These are phyloP conservation scores for Neckera pumila DNA, from an alignment of 225 moss, liverwort and hornwort species.

Conservation along the genomic window DNA sequence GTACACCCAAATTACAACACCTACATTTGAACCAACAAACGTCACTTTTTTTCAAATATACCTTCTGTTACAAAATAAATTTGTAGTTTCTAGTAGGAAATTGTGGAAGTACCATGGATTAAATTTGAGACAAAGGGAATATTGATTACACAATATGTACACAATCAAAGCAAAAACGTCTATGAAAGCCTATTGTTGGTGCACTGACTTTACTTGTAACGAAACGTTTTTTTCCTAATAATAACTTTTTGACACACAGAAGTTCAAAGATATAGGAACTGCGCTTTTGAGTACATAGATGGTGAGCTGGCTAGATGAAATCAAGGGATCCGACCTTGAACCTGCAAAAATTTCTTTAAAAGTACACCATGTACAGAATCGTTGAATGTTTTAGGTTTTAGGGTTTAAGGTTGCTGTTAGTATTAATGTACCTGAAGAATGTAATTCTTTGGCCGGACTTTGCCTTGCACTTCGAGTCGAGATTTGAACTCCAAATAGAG, in stretches of 20 bases:
- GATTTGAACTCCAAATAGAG: slow-evolving; percentile 35
- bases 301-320: not conserved
- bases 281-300: too few species aligned
- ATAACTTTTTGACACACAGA: not conserved
- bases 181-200: not conserved
- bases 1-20: not conserved
- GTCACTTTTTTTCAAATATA: too few species aligned
- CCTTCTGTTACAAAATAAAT: too few species aligned
- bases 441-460: not conserved
- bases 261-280: not conserved
- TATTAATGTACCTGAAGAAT: slow-evolving; percentile 8
- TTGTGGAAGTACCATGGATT: too few species aligned
- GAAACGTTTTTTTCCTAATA: not conserved
- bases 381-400: too few species aligned
- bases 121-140: too few species aligned
- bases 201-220: not conserved
- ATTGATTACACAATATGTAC: not conserved
- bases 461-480: not conserved
- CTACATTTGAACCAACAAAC: not conserved
- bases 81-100: too few species aligned
- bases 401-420: too few species aligned
- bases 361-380: not conserved
- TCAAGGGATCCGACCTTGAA: not conserved
- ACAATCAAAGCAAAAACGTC: not conserved
- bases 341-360: not conserved